Base-by-base conservation (phyloP, 352 stramenopile species). In the Thalassiosira exigua region DNA sequence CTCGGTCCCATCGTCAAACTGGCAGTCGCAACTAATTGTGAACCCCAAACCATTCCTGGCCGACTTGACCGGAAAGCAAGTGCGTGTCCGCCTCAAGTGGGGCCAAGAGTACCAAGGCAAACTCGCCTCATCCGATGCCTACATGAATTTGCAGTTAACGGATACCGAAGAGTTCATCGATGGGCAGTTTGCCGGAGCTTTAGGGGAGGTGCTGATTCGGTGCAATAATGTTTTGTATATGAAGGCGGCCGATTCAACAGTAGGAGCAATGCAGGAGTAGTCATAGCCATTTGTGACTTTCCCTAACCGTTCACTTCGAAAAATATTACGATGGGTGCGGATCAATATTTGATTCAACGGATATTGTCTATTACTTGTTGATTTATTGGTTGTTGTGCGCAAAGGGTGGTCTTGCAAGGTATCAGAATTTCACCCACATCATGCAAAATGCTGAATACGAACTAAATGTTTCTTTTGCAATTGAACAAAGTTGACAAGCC, bases 141-240 rank as follows among this genome's bases (percentile, higher is more conserved):
- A 99, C 92, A 99, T 99, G 96, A 99, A 99, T 90, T 84, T 99
- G 57, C 96, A 99, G 85, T 90, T 99, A 54, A 90, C 95, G 50
- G 94, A 97, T 60, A 98, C 96, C 26, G 96, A 99, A 83, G 97
- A 99, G 86, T 99, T 96, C 81, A 95, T 99, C 69, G 96, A 98
- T 88, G 97, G 97, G 64, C 88, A 98, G 78, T 95, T 98, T 50
- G 96, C 96, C 4, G 97, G 97, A 52, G 97, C 96, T 79, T 85
- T 99, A 65, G 97, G 97, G 17, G 97, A 99, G 87, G 96, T 99
- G 46, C 92, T 99, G 32, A 98, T 99, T 73, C 94, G 97, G 72
- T 99, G 97, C 82, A 99, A 99, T 90, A 99, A 99, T 90, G 96
- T 99, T 27, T 90, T 99, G 27, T 99, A 98, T 82, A 94, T 99